phyloP scores from a whole-genome alignment of 345 rosid genomes.

The Populus pruinosa region DNA sequence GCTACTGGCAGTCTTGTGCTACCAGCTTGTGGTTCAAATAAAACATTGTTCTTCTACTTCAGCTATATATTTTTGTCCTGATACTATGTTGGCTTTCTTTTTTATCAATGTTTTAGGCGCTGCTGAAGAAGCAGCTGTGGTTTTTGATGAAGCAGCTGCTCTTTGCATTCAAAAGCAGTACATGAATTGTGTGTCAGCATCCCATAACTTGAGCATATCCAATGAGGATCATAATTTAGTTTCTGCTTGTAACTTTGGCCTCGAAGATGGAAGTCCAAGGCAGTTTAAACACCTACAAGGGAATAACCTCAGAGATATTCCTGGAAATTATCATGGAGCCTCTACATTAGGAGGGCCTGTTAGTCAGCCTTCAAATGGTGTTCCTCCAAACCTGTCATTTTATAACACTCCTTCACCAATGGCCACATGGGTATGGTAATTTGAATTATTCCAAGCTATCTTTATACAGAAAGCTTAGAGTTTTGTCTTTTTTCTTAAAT shows the following conservation, averaged over 20 bases:
- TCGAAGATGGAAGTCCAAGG: slow-evolving; percentile 65
- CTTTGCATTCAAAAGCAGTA: slow-evolving; percentile 81
- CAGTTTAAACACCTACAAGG: slow-evolving; percentile 66
- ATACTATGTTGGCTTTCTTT: neutral
- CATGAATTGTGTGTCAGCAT: slow-evolving; percentile 42
- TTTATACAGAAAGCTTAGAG: neutral
- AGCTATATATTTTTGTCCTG: neutral
- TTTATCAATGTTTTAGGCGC: slow-evolving; percentile 48
- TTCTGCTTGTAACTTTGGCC: slow-evolving; percentile 37
- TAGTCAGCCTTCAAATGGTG: slow-evolving; percentile 66
- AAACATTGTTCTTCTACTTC: neutral
- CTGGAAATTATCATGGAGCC: slow-evolving; percentile 59
- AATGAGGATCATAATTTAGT: slow-evolving; percentile 59
- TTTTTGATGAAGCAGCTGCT: slow-evolving; percentile 90
- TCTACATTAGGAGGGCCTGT: slow-evolving; percentile 38
- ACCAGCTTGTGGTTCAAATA: neutral
- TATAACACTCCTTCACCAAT: slow-evolving; percentile 93
- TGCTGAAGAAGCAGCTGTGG: slow-evolving; percentile 80
- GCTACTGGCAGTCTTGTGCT: slow-evolving; percentile 5
- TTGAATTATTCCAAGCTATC: neutral
- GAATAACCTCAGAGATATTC: slow-evolving; percentile 64
- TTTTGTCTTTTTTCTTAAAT: neutral
- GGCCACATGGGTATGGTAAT: slow-evolving; percentile 60
- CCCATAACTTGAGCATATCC: slow-evolving; percentile 37
- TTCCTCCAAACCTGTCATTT: slow-evolving; percentile 57